Evolutionary conservation across 768 basidiomycete species (phyloP), one percentile per base, ranked within the genome.

Genomic region (Boletus vermiculosoides): DNA sequence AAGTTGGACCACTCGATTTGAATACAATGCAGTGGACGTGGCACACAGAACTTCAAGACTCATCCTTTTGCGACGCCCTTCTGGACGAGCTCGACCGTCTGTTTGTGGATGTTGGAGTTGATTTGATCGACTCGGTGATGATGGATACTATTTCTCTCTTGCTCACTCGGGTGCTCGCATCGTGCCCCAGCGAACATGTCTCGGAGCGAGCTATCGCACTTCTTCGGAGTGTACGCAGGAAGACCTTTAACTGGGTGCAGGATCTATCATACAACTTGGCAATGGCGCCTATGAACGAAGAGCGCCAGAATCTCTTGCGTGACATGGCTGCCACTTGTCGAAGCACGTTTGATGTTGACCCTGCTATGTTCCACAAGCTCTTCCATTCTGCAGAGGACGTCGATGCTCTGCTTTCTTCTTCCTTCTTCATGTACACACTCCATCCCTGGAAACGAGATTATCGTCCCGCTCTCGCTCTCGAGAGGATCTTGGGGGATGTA

Each of bases 401-500:
- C 28, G 28, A 28, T 28, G 28, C 28, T 28, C 28, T 28, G 6
- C 58, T 65, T 16, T 61, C 71, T 33, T 72, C 71, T 42, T 53
- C 61, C 4, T 54, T 74, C 51, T 53, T 64, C 2, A 52, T 70
- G 4, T 45, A 55, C 18, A 60, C 63, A 31, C 64, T 66, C 48
- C 45, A 40, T 9, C 56, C 59, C 0, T n/a, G n/a, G 2, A 20
- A 63, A 18, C 62, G 70, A 5, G 63, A 74, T 33, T 25, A 54
- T n/a, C 63, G 68, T 37, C 44, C 71, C 8, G 55, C 69, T 5
- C 51, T 57, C 13, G 28, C 45, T 10, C n/a, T 74, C 15, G 64
- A 71, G 41, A 28, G 45, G 1, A 16, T 54, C 2, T 12, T 62
- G 28, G 34, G 42, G 4, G 23, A 7, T 28, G 6, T 28, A 28